Base-by-base conservation (phyloP, 176 grass and related monocot genomes). In the Rhynchospora pubera region DNA sequence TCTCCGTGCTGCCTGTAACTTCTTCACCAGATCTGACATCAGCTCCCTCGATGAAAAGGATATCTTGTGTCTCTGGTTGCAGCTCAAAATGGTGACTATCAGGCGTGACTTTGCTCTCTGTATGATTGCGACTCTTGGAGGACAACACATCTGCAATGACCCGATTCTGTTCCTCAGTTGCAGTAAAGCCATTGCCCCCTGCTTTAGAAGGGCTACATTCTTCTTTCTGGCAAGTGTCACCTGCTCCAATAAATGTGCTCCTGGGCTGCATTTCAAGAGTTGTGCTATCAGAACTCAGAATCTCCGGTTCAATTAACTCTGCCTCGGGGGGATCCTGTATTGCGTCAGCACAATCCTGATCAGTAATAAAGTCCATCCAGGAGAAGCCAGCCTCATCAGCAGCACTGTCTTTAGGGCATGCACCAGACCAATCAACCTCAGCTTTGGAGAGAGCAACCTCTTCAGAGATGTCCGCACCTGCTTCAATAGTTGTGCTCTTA, bases 351-450 rank as follows among this genome's bases (percentile, higher is more conserved):
- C 23, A 18, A 2, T 56, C 50, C 48, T 77, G 21, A 55, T 77
- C 19, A 47, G 26, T 84, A 88, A 97, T 6, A 80, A 85, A 91
- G 79, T 97, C 89, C 87, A 97, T 88, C 93, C 91, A 89, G 23
- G 59, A 83, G 9, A 55, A 59, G 59, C 6, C 53, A 91, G 50
- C 66, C 53, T 85, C 22, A 10, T 21, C 79, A 44, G 4, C 43
- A 55, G 48, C 48, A 1, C 19, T 30, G 12, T 6, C 30, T 22
- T 52, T 42, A 50, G 43, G 58, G 26, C 42, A 44, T 51, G 58
- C 18, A 65, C 43, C 46, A 30, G 79, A 51, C 12, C 60, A 18
- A 65, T 18, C 43, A 66, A 47, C 79, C 79, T 65, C 77, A 32
- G 18, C 79, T 67, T 66, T 82, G 42, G 24, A 50, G 46, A 16